Evolutionary conservation across 805 yeast species (phyloP).

Genomic region (Wickerhamomyces ciferrii): DNA sequence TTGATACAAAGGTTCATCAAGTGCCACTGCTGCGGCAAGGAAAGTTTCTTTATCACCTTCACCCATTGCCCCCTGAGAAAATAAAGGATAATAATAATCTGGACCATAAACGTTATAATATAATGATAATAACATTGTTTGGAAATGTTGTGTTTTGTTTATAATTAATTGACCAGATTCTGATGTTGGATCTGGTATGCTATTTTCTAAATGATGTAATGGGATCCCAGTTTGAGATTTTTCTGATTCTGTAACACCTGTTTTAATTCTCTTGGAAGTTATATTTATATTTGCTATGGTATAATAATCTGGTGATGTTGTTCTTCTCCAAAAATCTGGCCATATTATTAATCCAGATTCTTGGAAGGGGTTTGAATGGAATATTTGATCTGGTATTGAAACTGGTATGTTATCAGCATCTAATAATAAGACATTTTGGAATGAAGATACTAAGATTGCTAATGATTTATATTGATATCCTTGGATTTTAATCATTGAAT

Average conservation of each 20-base stretch:
- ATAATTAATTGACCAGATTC: conserved; percentile 67
- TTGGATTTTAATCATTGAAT: conserved; percentile 42
- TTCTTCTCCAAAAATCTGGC: conserved; percentile 86
- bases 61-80: conserved; percentile 69
- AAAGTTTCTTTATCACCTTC: conserved; percentile 78
- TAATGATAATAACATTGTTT: conserved; percentile 50
- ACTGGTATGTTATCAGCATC: conserved; percentile 78
- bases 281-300: conserved; percentile 49
- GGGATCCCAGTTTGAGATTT: conserved; percentile 24
- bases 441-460: conserved; percentile 67
- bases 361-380: conserved; percentile 46
- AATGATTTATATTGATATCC: conserved; percentile 68
- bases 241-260: conserved; percentile 20
- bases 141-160: conserved; percentile 51
- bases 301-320: conserved; percentile 66
- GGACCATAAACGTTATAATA: conserved; percentile 69
- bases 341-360: conserved; percentile 49
- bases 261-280: conserved; percentile 26
- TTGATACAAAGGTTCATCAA: conserved; percentile 44
- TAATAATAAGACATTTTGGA: conserved; percentile 63
- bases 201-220: conserved; percentile 53
- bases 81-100: conserved; percentile 54
- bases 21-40: conserved; percentile 53
- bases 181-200: conserved; percentile 60
- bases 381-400: conserved; percentile 49